Conservation (phyloP, 306 rosid genomes). For the Alnus rubra region DNA sequence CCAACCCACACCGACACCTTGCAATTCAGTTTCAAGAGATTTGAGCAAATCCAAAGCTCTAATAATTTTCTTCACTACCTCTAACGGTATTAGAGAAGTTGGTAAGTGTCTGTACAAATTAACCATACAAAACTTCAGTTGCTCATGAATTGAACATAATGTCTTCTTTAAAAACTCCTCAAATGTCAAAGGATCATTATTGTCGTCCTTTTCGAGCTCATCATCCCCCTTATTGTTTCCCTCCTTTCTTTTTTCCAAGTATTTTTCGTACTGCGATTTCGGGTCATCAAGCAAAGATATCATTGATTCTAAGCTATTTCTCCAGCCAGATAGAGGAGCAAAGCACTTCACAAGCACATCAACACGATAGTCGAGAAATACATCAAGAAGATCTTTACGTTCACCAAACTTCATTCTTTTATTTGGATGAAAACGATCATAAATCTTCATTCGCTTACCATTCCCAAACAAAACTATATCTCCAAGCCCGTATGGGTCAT, state of each 20-base stretch:
- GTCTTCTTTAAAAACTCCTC: conserved; percentile 31
- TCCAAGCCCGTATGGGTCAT: conserved; percentile 30
- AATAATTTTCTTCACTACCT: neutral
- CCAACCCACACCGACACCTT: neutral
- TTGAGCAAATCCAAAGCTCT: neutral
- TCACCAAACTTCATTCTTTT: too few species aligned
- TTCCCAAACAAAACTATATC: conserved; percentile 41
- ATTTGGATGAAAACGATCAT: neutral
- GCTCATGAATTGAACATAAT: conserved; percentile 10
- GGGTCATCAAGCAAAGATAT: conserved; percentile 36
- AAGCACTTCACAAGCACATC: conserved; percentile 15
- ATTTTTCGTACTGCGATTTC: neutral
- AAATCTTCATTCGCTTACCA: conserved; percentile 26
- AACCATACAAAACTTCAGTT: conserved; percentile 18
- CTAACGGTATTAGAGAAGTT: conserved; percentile 35
- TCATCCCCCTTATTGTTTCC: neutral
- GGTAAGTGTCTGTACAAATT: conserved; percentile 54
- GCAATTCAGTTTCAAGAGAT: neutral
- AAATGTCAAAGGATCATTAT: conserved; percentile 17
- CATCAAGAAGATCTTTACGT: conserved; percentile 14
- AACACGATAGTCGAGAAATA: conserved; percentile 30
- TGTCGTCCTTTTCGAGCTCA: neutral
- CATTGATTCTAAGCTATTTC: conserved; percentile 8
- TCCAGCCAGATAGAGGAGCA: conserved; percentile 20
- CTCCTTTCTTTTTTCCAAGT: neutral